Evolutionary conservation across 441 rosid genomes (phyloP).

Genomic region (Bocquillonia castaneifolia): DNA sequence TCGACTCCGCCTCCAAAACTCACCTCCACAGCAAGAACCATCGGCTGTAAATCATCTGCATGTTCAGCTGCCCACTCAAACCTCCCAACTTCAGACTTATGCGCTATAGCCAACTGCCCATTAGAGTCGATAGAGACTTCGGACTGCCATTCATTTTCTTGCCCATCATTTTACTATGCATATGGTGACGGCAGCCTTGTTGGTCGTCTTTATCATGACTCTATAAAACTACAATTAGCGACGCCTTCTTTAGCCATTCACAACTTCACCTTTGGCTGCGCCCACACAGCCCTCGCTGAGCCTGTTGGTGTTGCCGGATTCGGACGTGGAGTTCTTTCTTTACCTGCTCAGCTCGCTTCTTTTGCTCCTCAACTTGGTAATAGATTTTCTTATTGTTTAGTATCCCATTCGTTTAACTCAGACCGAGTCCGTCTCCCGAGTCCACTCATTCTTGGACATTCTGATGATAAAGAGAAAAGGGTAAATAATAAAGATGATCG

Average conservation of each 20-base stretch:
- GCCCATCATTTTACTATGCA: conserved; percentile 86
- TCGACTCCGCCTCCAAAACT: conserved; percentile 34
- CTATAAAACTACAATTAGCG: conserved; percentile 43
- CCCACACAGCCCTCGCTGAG: conserved; percentile 72
- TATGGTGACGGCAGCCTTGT: conserved; percentile 90
- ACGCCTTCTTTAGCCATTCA: conserved; percentile 37
- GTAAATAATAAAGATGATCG: conserved; percentile 18
- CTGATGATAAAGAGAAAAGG: conserved; percentile 43
- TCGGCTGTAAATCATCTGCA: conserved; percentile 55
- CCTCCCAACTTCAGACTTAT: conserved; percentile 60
- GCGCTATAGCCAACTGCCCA: conserved; percentile 77
- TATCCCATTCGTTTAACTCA: conserved; percentile 82
- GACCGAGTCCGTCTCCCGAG: conserved; percentile 60
- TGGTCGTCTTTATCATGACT: conserved; percentile 47
- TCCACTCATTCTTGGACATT: conserved; percentile 85
- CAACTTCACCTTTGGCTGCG: conserved; percentile 85
- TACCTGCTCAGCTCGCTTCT: conserved; percentile 71
- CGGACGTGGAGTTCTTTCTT: conserved; percentile 71
- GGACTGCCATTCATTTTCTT: conserved; percentile 56
- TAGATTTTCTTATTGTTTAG: conserved; percentile 79
- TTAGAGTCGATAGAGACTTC: conserved; percentile 69
- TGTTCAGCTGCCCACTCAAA: conserved; percentile 78
- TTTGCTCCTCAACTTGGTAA: conserved; percentile 67
- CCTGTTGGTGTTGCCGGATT: conserved; percentile 94
- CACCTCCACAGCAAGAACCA: conserved; percentile 41